Evolutionary conservation across 345 rosid species (phyloP), one percentile per base, ranked within the genome.

Genomic region (Eucalyptus erythrocorys): DNA sequence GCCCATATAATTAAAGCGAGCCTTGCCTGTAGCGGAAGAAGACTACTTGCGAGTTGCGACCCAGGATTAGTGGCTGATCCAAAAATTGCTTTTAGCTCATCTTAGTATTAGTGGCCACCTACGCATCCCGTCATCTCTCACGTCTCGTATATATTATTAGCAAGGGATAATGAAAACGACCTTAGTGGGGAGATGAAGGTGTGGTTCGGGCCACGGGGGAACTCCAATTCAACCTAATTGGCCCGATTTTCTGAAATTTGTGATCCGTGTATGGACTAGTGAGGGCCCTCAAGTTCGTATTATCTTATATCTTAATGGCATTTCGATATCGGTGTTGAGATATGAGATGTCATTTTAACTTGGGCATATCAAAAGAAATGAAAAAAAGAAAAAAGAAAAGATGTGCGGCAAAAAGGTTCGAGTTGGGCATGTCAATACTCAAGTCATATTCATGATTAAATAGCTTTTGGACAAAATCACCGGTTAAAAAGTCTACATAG

Each of bases 301-400:
- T 37, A 45, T 13, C 13, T 2, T 37, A 14, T 9, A 34, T 34
- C 26, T 17, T 22, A 22, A 5, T 76, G 6, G 12, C 27, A 19
- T 10, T 10, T 21, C 8, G 3, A 5, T 37, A 21, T 76, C 2
- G 8, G 45, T 19, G 26, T 5, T 17, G 43, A 68, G 13, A 34
- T 34, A 34, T 34, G 7, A 9, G 42, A 6, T 3, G 13, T 34
- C 81, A 21, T 34, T 34, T 68, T 43, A 5, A 19, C 6, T 2
- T 3, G 4, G 7, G 0, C 10, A 3, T 9, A 37, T 24, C 4
- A 6, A 19, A 37, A 71, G 43, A 66, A 30, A 27, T 7, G 30
- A 4, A 1, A 4, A 13, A 6, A 61, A 4, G 1, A 4, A 13
- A 6, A 61, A 27, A 3, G 11, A 30, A 6, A 30, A 59, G 7